A percentile compares a stretch with the other conserved stretches of the same genome.
Conservation (phyloP, 371 early-diverging fungal genomes). For the Gilbertella persicaria region DNA sequence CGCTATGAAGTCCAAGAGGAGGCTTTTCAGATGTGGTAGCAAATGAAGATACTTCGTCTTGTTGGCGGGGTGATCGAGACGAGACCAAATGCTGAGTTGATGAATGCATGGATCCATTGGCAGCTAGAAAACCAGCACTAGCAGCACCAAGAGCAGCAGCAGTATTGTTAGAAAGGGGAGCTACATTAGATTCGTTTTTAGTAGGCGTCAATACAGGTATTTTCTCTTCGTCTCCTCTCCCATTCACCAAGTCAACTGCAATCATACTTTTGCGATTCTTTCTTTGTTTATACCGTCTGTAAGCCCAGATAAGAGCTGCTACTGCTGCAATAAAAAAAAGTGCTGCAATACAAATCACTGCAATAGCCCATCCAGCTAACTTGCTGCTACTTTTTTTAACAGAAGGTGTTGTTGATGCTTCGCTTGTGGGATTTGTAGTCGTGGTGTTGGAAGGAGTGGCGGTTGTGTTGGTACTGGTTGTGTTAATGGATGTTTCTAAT, state of each 20-base stretch:
- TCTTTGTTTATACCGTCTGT: constrained; percentile 24
- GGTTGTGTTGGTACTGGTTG: not conserved
- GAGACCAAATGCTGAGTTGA: constrained; percentile 21
- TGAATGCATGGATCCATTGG: constrained; percentile 25
- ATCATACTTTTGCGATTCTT: constrained; percentile 16
- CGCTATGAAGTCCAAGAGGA: constrained; percentile 9
- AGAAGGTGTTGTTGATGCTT: not conserved
- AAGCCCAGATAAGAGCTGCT: constrained; percentile 26
- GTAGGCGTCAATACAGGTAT: constrained; percentile 7
- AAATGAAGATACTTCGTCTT: constrained; percentile 9
- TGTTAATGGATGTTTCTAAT: not conserved
- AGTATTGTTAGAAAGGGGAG: not conserved
- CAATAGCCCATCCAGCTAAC: constrained; percentile 43
- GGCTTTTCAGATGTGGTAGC: constrained; percentile 8
- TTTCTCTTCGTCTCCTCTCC: constrained; percentile 15
- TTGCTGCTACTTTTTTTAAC: constrained; percentile 1
- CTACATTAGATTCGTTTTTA: constrained; percentile 13
- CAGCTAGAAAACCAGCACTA: not conserved
- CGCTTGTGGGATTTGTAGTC: not conserved
- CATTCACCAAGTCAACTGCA: constrained; percentile 1
- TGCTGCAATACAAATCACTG: constrained; percentile 39
- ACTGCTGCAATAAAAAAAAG: constrained; percentile 29
- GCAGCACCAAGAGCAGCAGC: not conserved
- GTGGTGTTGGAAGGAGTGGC: not conserved
- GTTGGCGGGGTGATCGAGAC: constrained; percentile 14